Conservation (phyloP, 306 rosid species). For the Castanea crenata region DNA sequence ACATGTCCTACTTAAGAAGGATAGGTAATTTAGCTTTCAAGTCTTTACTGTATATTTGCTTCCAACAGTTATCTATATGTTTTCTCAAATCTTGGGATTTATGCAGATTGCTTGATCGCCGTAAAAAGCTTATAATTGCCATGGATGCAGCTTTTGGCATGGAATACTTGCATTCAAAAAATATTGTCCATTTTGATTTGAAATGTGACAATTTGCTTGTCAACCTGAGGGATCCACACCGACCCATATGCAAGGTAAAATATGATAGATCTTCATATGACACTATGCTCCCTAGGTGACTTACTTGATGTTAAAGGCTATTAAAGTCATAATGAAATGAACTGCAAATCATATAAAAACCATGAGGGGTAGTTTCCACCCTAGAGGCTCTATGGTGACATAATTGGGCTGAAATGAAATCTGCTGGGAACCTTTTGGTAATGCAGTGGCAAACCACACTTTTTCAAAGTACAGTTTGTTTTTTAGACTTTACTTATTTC, state of each 20-base stretch:
- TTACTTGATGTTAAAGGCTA: background rate
- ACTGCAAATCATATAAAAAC: background rate
- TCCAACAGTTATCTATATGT: conserved; percentile 10
- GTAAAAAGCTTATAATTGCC: conserved; percentile 31
- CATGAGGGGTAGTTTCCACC: too few relatives aligned
- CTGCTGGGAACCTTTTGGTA: background rate
- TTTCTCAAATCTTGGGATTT: conserved; percentile 6
- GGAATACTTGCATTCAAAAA: conserved; percentile 34
- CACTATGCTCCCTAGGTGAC: background rate
- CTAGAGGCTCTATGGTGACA: background rate
- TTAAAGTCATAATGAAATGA: background rate
- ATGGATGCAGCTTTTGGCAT: conserved; percentile 40
- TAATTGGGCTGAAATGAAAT: background rate
- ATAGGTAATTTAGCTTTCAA: conserved; percentile 19
- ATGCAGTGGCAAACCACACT: background rate
- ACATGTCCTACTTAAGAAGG: conserved; percentile 27
- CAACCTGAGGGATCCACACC: conserved; percentile 35
- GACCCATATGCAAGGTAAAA: conserved; percentile 40
- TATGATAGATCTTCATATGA: background rate
- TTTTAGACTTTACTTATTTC: too few relatives aligned
- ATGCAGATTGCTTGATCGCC: conserved; percentile 25
- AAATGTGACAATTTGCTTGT: conserved; percentile 36
- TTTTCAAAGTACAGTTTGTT: too few relatives aligned
- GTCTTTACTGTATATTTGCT: conserved; percentile 3
- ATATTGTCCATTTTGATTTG: conserved; percentile 39